Evolutionary conservation across 2,329 filamentous ascomycete genomes (phyloP).

Genomic region (Setomelanomma holmii): DNA sequence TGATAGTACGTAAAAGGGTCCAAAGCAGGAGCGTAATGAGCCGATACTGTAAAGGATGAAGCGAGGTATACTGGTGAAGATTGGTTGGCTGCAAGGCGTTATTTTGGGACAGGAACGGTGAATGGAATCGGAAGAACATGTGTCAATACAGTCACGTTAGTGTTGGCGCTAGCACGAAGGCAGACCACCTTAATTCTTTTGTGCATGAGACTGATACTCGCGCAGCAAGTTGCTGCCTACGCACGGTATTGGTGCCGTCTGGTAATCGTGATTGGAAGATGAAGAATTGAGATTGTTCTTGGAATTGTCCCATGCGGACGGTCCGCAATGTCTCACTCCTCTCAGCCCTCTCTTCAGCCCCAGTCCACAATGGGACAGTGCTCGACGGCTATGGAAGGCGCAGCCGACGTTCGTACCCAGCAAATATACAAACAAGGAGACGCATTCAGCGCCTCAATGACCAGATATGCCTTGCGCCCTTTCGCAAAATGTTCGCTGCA

Average conservation of each 20-base stretch:
- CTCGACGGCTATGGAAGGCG: neutral
- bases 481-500: neutral
- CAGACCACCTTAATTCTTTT: slow-evolving; percentile 11
- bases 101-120: slow-evolving; percentile 4
- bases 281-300: neutral
- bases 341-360: neutral
- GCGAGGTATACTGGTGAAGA: neutral
- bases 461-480: slow-evolving; percentile 9
- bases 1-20: slow-evolving; percentile 1
- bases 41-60: neutral
- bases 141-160: neutral
- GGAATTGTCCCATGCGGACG: neutral
- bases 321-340: neutral
- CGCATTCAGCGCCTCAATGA: neutral
- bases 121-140: neutral
- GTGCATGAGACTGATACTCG: slow-evolving; percentile 3
- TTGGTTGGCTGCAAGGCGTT: neutral
- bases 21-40: neutral
- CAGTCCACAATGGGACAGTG: neutral
- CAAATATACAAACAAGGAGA: neutral
- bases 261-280: neutral
- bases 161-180: neutral
- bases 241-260: neutral
- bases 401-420: neutral
- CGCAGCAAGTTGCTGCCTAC: neutral